Evolutionary conservation across 2,329 filamentous ascomycete species (phyloP).

Genomic region (Monilinia aucupariae): DNA sequence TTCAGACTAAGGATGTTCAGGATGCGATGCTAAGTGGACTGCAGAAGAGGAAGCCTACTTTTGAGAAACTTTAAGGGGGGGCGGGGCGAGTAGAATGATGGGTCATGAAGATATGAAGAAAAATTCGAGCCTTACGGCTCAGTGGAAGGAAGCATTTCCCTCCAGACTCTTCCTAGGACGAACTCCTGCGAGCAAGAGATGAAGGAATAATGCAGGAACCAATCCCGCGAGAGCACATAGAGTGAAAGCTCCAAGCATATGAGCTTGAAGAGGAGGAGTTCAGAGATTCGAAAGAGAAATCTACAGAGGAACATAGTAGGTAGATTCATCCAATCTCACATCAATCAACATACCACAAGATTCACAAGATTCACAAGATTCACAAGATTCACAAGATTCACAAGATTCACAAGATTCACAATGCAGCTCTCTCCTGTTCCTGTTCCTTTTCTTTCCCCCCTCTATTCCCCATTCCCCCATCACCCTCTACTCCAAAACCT

Average conservation of each 20-base stretch:
- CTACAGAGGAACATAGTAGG: not conserved
- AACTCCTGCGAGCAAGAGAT: not conserved
- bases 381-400: too few species aligned
- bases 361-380: not conserved
- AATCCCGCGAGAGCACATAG: not conserved
- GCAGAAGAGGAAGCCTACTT: slow-evolving; percentile 72
- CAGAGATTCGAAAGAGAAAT: not conserved
- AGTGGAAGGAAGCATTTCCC: not conserved
- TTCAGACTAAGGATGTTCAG: slow-evolving; percentile 75
- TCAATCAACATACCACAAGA: not conserved
- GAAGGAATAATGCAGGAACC: not conserved
- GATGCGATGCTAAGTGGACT: slow-evolving; percentile 70
- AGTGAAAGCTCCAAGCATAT: too few species aligned
- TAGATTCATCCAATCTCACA: not conserved
- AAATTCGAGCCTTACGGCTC: not conserved
- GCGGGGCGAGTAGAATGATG: slow-evolving; percentile 20
- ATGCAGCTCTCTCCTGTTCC: too few species aligned
- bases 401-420: too few species aligned
- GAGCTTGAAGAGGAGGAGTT: not conserved
- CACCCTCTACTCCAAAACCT: not conserved
- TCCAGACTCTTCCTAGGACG: too few species aligned
- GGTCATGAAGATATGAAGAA: not conserved
- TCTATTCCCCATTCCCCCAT: not conserved
- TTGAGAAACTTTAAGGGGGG: slow-evolving; percentile 49
- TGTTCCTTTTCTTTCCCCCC: not conserved